Conservation (phyloP, 345 rosid species). For the Syzygium aqueum region DNA sequence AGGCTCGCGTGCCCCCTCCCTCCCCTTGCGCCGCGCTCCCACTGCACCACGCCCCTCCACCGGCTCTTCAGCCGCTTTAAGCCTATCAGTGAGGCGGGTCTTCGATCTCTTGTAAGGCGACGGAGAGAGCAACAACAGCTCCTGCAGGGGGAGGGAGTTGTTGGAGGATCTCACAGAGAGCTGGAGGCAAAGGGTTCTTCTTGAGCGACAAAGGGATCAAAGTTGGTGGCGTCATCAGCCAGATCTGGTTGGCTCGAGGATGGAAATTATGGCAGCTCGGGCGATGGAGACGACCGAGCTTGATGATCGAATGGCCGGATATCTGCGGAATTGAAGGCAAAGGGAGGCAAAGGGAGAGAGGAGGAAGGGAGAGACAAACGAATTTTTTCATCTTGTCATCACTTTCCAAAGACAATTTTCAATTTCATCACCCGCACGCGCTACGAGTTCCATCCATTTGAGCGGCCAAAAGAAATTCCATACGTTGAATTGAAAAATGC, state of each 20-base stretch:
- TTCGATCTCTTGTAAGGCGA: conserved; percentile 50
- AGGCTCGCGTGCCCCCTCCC: conserved; percentile 32
- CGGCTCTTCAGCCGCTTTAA: conserved; percentile 52
- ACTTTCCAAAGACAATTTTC: too few species aligned
- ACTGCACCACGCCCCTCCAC: conserved; percentile 17
- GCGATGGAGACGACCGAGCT: too few species aligned
- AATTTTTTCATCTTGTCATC: too few species aligned
- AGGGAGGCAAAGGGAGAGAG: background rate
- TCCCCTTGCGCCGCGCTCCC: conserved; percentile 28
- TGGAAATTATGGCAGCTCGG: too few species aligned
- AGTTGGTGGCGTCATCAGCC: background rate
- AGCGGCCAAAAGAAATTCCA: too few species aligned
- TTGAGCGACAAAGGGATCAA: conserved; percentile 30
- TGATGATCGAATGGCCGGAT: too few species aligned
- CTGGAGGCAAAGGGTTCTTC: conserved; percentile 30
- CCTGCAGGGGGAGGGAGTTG: conserved; percentile 4
- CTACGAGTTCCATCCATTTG: too few species aligned
- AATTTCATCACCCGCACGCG: too few species aligned
- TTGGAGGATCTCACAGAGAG: conserved; percentile 25
- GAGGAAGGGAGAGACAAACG: too few species aligned
- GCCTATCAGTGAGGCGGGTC: conserved; percentile 49
- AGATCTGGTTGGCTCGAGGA: too few species aligned
- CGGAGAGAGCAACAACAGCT: conserved; percentile 13
- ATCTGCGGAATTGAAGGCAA: too few species aligned
- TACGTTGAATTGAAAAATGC: too few species aligned